Evolutionary conservation across 176 grass and related monocot species (phyloP).

Genomic region (Otatea glauca): DNA sequence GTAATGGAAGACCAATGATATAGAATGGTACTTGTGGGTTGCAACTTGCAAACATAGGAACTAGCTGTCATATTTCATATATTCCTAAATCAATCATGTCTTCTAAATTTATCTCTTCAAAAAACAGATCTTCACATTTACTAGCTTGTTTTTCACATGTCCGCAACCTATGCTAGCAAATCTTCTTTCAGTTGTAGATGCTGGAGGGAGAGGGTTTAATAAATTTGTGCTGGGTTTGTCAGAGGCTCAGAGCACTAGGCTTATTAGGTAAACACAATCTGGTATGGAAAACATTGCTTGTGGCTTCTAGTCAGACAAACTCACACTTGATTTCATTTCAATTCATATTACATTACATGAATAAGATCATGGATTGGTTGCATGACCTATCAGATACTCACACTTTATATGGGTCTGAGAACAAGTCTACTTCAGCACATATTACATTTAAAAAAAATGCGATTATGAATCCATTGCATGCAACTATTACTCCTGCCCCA

Average conservation of each 20-base stretch:
- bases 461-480: conserved; percentile 1
- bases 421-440: background rate
- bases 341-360: background rate
- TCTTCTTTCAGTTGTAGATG: conserved; percentile 6
- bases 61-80: background rate
- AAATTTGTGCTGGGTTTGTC: conserved; percentile 1
- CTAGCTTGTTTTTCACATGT: background rate
- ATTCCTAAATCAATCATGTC: conserved; percentile 4
- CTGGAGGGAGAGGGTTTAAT: conserved; percentile 5
- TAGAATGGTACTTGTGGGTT: conserved; percentile 20
- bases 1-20: conserved; percentile 5
- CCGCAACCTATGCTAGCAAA: conserved; percentile 23
- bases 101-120: background rate
- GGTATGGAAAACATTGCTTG: background rate
- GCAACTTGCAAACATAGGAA: conserved; percentile 24
- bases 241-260: background rate
- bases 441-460: background rate
- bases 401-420: background rate
- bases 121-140: conserved; percentile 2
- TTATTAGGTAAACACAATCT: background rate
- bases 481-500: background rate
- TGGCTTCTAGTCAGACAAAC: background rate
- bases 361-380: conserved; percentile 15
- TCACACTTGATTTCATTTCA: background rate
- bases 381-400: conserved; percentile 17